A percentile compares a stretch with the other conserved stretches of the same genome.
These are phyloP conservation scores for Ophiostoma piceae DNA, from an alignment of 2,329 filamentous ascomycete genomes.

Conservation along the genomic window DNA sequence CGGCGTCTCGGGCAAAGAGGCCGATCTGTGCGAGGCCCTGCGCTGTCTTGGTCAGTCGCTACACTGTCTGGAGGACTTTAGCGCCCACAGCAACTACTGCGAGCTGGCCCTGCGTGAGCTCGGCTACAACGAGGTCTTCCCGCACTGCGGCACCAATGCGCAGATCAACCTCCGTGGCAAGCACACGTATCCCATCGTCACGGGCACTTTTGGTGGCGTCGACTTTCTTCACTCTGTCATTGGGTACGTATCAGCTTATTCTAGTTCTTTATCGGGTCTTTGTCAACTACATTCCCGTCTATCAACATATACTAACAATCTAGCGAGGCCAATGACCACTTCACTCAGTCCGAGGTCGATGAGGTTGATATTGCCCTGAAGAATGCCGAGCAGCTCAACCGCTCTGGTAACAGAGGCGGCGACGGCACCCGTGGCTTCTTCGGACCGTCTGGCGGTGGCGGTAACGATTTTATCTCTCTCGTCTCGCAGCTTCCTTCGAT, in stretches of 20 bases:
- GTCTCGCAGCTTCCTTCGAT: constrained; percentile 69
- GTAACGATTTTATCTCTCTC: constrained; percentile 62
- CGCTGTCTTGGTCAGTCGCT: constrained; percentile 70
- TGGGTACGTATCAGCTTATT: constrained; percentile 31
- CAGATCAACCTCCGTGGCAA: constrained; percentile 62
- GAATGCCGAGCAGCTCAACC: constrained; percentile 54
- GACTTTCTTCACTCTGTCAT: constrained; percentile 78
- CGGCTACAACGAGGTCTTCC: constrained; percentile 62
- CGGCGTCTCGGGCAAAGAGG: constrained; percentile 60
- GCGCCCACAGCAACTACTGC: constrained; percentile 78
- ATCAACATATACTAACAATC: not conserved
- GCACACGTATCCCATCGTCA: constrained; percentile 68
- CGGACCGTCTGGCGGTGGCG: constrained; percentile 36
- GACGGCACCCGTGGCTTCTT: constrained; percentile 35
- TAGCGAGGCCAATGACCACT: constrained; percentile 70
- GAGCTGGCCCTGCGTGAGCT: constrained; percentile 71
- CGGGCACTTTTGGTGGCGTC: constrained; percentile 71
- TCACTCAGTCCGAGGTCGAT: constrained; percentile 78
- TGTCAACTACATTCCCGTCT: not conserved
- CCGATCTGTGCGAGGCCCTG: constrained; percentile 74
- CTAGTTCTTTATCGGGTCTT: no score
- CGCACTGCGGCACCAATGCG: constrained; percentile 64
- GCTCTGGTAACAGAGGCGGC: constrained; percentile 29
- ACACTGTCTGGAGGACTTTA: constrained; percentile 74
- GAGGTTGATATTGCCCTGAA: constrained; percentile 71